Conservation (phyloP, 225 moss, liverwort and hornwort genomes). For the Straminergon stramineum region DNA sequence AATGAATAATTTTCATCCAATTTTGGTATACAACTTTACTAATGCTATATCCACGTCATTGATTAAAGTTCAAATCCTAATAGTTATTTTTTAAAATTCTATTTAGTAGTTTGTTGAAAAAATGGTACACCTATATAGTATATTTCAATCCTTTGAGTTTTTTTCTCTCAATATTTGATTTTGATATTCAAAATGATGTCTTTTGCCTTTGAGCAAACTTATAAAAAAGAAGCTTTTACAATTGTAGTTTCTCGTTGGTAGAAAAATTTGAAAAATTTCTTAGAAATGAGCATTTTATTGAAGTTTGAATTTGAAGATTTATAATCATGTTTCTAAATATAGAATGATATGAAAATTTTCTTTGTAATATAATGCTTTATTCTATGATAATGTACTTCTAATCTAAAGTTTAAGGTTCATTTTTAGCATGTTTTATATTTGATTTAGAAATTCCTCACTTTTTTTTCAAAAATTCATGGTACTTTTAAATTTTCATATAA, state of each 20-base stretch:
- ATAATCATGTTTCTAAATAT: not conserved
- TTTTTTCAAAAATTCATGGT: not conserved
- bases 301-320: not conserved
- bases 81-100: not conserved
- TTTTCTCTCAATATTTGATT: not conserved
- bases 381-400: not conserved
- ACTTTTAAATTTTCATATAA: not conserved
- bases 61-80: rapidly evolving
- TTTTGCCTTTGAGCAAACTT: not conserved
- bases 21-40: not conserved
- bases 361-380: too few relatives aligned
- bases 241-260: not conserved
- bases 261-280: not conserved
- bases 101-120: not conserved
- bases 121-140: not conserved
- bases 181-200: not conserved
- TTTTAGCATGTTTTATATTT: not conserved
- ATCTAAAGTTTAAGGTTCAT: not conserved
- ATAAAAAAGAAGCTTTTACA: not conserved
- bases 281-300: not conserved
- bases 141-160: not conserved
- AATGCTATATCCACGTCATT: not conserved
- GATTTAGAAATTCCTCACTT: not conserved
- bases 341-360: not conserved
- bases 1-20: not conserved